Evolutionary conservation across 2,329 filamentous ascomycete species (phyloP), one percentile per base, ranked within the genome.

Genomic region (Aspergillus candidus): DNA sequence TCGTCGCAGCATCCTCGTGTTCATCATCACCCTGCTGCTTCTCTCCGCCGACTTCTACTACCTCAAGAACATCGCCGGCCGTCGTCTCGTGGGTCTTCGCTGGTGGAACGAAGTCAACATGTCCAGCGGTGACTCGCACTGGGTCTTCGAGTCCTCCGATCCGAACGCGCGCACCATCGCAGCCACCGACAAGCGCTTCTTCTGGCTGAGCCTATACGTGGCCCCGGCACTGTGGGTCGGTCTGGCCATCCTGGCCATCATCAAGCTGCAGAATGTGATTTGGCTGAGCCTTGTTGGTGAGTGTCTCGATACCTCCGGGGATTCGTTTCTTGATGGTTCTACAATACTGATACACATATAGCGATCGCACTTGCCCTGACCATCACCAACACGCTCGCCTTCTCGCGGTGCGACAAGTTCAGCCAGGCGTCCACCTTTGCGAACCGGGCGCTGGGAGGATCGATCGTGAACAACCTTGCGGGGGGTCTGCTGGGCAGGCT

Each of bases 351-450:
- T 35, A 11, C 41, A 27, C 17, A 6, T 39, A 6, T 51, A 75
- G 72, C 63, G 3, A 75, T 75, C 55, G 72, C 72, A 1, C 61
- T 75, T 30, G 60, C 72, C 13, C 55, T 75, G 35, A 75, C 73
- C 0, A 70, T 75, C 47, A 75, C 72, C 29, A 75, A 75, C 49
- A 75, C 72, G 1, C 58, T 74, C 32, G 72, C 72, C 5, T 75
- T 75, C 56, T 75, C 72, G 7, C 64, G 72, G 13, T 75, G 72
- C 47, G 72, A 75, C 51, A 70, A 70, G 41, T 75, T 75, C 54
- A 72, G 72, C 48, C 72, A 83, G 54, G 80, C 80, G 10, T 78
- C 76, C 32, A 77, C 69, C 39, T 74, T 77, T 49, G 77, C 78
- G 6, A 78, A 73, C 35, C 72, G 70, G 33, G 77, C 77, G 4